phyloP scores from a whole-genome alignment of 2,329 filamentous ascomycete genomes.

The Calonectria hongkongensis region DNA sequence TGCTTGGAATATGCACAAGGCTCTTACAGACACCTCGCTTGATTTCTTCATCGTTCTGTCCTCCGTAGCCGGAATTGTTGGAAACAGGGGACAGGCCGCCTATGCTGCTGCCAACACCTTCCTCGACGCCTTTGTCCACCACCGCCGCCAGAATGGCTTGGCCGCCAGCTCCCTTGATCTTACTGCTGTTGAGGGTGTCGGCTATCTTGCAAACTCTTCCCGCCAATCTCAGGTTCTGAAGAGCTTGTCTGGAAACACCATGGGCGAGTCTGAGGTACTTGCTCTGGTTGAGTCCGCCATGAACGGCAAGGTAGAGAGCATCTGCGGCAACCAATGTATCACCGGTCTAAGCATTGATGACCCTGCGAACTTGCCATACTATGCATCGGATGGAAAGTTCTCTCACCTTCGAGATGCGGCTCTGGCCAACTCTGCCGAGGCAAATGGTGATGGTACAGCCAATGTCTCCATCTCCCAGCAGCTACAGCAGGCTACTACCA shows the following conservation, averaged over 20 bases:
- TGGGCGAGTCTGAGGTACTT: constrained; percentile 72
- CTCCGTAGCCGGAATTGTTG: constrained; percentile 69
- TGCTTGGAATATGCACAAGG: constrained; percentile 72
- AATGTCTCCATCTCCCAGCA: constrained; percentile 40
- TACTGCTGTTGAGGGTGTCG: constrained; percentile 70
- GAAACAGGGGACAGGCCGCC: constrained; percentile 70
- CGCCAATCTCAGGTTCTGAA: constrained; percentile 65
- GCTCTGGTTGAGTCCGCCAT: constrained; percentile 72
- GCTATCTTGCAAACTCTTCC: constrained; percentile 68
- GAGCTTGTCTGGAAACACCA: constrained; percentile 68
- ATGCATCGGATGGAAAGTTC: constrained; percentile 73
- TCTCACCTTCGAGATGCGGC: constrained; percentile 65
- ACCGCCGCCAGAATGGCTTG: constrained; percentile 27
- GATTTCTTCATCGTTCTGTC: constrained; percentile 75
- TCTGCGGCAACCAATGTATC: constrained; percentile 71
- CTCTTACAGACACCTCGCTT: constrained; percentile 48
- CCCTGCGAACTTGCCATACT: constrained; percentile 69
- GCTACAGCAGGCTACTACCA: constrained; percentile 23
- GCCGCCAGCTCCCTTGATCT: constrained; percentile 69
- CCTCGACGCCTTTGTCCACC: constrained; percentile 38
- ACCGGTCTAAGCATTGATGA: constrained; percentile 71
- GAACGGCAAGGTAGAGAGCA: constrained; percentile 62
- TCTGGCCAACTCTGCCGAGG: constrained; percentile 52
- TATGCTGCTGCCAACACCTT: constrained; percentile 69
- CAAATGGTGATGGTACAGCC: constrained; percentile 38